Evolutionary conservation across 2,329 filamentous ascomycete genomes (phyloP).

Genomic region (Alternaria sp.): DNA sequence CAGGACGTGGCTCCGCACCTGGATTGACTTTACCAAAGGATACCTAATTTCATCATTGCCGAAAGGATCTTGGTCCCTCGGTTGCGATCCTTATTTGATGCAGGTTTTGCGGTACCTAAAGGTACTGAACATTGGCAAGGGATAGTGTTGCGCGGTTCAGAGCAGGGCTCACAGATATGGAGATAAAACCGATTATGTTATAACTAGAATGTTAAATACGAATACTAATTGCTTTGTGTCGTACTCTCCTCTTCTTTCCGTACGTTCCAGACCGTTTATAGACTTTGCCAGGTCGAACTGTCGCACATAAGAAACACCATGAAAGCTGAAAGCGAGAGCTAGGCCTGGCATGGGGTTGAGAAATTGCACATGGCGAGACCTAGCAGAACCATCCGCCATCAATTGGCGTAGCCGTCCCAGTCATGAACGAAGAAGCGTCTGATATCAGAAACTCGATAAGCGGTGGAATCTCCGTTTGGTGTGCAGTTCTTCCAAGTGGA

Average conservation of each 20-base stretch:
- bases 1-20: background rate
- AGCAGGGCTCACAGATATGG: background rate
- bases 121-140: too few species aligned
- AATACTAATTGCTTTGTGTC: background rate
- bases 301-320: background rate
- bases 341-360: background rate
- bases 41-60: background rate
- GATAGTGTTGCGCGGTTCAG: background rate
- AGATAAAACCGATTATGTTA: background rate
- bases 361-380: background rate
- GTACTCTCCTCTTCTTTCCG: background rate
- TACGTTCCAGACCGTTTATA: background rate
- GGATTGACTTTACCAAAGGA: background rate
- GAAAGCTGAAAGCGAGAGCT: background rate
- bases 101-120: background rate
- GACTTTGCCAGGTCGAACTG: background rate
- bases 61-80: background rate
- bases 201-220: background rate
- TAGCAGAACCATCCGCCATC: constrained; percentile 57
- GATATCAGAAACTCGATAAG: constrained; percentile 60
- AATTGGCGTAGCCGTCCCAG: constrained; percentile 56
- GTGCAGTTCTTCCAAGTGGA: constrained; percentile 35
- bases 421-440: constrained; percentile 58
- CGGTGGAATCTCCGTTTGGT: constrained; percentile 53
- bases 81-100: background rate